Evolutionary conservation across 2,329 filamentous ascomycete species (phyloP).

Genomic region (Didymella glomerata): DNA sequence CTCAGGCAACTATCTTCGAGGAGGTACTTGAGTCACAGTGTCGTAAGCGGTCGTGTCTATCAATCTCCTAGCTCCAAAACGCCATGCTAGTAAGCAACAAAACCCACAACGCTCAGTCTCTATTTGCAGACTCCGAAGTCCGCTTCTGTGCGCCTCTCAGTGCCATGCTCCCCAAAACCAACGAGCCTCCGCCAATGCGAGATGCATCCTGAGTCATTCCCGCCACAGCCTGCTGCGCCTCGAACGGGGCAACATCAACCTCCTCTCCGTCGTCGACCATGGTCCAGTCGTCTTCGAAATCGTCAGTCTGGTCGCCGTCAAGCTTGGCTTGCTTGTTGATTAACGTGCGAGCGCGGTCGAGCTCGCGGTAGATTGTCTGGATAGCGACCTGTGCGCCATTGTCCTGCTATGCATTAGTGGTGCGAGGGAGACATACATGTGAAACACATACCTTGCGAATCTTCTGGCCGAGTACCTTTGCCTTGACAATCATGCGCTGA

Average conservation of each 20-base stretch:
- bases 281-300: conserved; percentile 88
- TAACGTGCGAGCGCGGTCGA: conserved; percentile 88
- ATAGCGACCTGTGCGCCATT: conserved; percentile 90
- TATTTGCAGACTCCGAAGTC: conserved; percentile 31
- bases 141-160: conserved; percentile 37
- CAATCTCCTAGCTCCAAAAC: conserved; percentile 13
- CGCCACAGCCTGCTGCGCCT: conserved; percentile 32
- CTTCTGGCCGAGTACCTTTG: conserved; percentile 79
- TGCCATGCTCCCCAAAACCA: conserved; percentile 46
- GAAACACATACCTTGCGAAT: conserved; percentile 76
- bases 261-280: conserved; percentile 74
- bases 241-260: conserved; percentile 31
- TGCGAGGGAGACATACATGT: conserved; percentile 21
- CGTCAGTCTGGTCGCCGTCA: conserved; percentile 58
- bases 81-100: conserved; percentile 12
- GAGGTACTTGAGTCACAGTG: background rate
- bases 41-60: conserved; percentile 20
- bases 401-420: conserved; percentile 65
- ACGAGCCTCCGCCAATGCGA: conserved; percentile 30
- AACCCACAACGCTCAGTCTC: conserved; percentile 26
- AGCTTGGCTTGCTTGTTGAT: conserved; percentile 67
- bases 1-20: background rate
- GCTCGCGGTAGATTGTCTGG: conserved; percentile 90
- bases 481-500: conserved; percentile 90
- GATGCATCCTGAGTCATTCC: conserved; percentile 38